A percentile compares a stretch with the other conserved stretches of the same genome.
phyloP scores from a whole-genome alignment of 2,329 filamentous ascomycete species.

The Camptophora hylomeconis region DNA sequence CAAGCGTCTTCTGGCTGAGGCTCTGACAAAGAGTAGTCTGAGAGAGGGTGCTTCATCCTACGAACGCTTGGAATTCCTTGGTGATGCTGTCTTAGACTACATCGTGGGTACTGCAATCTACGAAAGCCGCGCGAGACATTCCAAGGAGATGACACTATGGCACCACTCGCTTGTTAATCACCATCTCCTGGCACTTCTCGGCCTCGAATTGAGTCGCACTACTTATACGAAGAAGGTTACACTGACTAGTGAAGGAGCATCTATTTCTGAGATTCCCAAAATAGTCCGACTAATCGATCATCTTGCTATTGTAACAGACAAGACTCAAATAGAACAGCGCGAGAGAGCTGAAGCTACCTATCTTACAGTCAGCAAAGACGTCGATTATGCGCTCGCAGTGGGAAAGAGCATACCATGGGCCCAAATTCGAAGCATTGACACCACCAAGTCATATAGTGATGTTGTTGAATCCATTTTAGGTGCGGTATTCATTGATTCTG shows the following conservation, averaged over 20 bases:
- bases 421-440: conserved; percentile 48
- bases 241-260: too few relatives aligned
- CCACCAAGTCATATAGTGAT: conserved; percentile 72
- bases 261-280: conserved; percentile 21
- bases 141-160: conserved; percentile 59
- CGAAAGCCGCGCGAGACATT: conserved; percentile 27
- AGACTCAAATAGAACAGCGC: conserved; percentile 3
- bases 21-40: conserved; percentile 53
- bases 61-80: conserved; percentile 77
- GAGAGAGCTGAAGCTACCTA: conserved; percentile 23
- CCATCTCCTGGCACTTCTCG: conserved; percentile 64
- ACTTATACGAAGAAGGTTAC: conserved; percentile 18
- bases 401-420: conserved; percentile 59
- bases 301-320: conserved; percentile 6
- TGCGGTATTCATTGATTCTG: conserved; percentile 68
- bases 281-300: conserved; percentile 10
- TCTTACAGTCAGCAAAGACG: conserved; percentile 30
- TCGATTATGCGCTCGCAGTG: conserved; percentile 38
- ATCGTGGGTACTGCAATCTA: conserved; percentile 56
- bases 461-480: conserved; percentile 69
- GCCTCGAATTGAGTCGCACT: too few relatives aligned
- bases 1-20: conserved; percentile 58
- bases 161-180: conserved; percentile 68
- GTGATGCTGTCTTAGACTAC: conserved; percentile 72
- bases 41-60: conserved; percentile 23